A percentile compares a stretch with the other conserved stretches of the same genome.
Conservation (phyloP, 805 yeast genomes). For the Schwanniomyces pseudopolymorphus region DNA sequence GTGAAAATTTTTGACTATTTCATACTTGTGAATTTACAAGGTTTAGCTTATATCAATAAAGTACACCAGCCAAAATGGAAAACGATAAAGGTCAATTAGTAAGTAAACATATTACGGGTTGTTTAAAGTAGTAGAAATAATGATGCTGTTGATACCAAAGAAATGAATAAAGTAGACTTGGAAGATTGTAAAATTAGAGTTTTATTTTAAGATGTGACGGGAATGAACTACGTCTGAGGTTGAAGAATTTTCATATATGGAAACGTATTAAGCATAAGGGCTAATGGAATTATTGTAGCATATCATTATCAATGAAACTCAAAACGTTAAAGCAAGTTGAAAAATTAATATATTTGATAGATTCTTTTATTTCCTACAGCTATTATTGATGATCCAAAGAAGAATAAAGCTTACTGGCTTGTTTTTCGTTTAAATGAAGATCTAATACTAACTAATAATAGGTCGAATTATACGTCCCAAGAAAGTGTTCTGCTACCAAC, state of each 20-base stretch:
- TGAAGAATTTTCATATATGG: neutral
- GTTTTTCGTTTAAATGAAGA: no score
- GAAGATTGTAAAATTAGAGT: neutral
- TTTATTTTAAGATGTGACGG: neutral
- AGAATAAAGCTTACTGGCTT: neutral
- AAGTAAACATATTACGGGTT: conserved; percentile 44
- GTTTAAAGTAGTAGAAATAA: neutral
- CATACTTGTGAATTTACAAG: conserved; percentile 1
- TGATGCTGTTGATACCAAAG: neutral
- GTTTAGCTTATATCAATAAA: conserved; percentile 6
- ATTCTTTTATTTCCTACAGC: neutral
- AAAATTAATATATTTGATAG: no score
- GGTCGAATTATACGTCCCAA: conserved; percentile 99
- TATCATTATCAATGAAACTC: no score
- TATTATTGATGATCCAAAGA: neutral
- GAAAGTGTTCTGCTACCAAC: conserved; percentile 99
- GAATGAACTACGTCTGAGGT: neutral
- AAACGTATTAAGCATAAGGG: neutral
- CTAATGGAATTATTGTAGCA: neutral
- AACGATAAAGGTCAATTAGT: conserved; percentile 99
- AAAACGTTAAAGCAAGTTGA: no score
- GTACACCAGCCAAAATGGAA: conserved; percentile 75
- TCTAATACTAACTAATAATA: conserved; percentile 40
- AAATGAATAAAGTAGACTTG: neutral
- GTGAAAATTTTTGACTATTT: conserved; percentile 11